Evolutionary conservation across 208 protist genomes (phyloP).

Genomic region (Balamuthia mandrillaris): DNA sequence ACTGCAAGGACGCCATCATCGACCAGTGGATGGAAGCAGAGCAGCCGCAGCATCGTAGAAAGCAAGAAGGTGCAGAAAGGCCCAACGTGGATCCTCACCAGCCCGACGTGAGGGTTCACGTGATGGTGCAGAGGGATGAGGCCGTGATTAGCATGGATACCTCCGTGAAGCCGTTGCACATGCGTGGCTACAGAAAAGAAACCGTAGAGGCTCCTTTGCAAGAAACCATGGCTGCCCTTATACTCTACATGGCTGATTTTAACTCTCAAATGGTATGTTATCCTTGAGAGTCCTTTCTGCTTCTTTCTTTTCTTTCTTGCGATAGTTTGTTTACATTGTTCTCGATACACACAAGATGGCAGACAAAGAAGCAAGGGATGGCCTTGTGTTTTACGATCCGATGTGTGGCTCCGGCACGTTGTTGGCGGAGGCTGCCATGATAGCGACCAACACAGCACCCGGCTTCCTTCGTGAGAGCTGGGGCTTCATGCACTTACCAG

Average conservation of each 20-base stretch:
- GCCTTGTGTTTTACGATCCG: neutral
- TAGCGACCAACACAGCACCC: neutral
- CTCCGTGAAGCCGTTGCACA: neutral
- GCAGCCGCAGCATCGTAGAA: too few relatives aligned
- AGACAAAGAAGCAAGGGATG: neutral
- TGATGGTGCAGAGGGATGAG: neutral
- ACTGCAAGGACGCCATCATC: conserved; percentile 14
- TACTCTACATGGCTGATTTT: conserved; percentile 1
- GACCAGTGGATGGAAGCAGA: neutral
- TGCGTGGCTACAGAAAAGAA: conserved; percentile 9
- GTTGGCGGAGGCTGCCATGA: conserved; percentile 24
- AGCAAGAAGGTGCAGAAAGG: too few relatives aligned
- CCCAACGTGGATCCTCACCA: neutral
- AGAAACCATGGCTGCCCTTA: neutral
- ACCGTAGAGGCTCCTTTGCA: neutral
- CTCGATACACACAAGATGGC: neutral
- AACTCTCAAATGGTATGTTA: neutral
- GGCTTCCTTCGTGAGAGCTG: conserved; percentile 17
- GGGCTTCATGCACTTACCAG: conserved; percentile 4
- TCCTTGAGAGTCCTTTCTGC: neutral
- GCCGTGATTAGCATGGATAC: conserved; percentile 18
- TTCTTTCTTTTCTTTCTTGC: too few relatives aligned
- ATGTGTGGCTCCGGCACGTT: conserved; percentile 26
- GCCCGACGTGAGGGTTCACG: neutral
- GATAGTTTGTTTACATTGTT: too few relatives aligned